These are phyloP conservation scores for Ustilago lituana DNA, from an alignment of 1,284 basidiomycete species.

Conservation along the genomic window DNA sequence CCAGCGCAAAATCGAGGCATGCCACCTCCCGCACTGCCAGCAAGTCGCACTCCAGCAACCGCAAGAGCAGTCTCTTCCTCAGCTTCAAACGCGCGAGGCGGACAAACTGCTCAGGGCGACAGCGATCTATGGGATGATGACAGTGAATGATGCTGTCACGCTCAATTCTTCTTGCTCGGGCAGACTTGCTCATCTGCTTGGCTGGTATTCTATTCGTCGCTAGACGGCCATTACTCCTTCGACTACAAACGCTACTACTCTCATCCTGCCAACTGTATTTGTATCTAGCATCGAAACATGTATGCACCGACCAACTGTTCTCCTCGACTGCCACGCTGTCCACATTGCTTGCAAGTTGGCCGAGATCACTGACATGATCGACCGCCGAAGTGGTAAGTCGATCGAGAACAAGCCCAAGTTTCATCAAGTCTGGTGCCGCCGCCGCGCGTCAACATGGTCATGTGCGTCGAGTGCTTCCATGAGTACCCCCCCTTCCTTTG, in stretches of 20 bases:
- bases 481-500: slow-evolving; percentile 99
- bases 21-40: slow-evolving; percentile 38
- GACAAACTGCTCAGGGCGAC: slow-evolving; percentile 24
- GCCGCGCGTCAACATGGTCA: slow-evolving; percentile 98
- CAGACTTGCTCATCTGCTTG: too few species aligned
- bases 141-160: background rate
- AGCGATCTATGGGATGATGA: slow-evolving; percentile 38
- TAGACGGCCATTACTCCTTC: too few species aligned
- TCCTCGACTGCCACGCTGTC: slow-evolving; percentile 99
- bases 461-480: slow-evolving; percentile 97
- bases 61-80: background rate
- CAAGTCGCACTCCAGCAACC: slow-evolving; percentile 11
- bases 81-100: background rate
- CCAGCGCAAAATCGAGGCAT: slow-evolving; percentile 22
- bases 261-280: background rate
- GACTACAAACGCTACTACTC: background rate
- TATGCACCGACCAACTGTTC: too few species aligned
- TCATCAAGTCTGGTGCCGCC: slow-evolving; percentile 74
- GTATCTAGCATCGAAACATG: background rate
- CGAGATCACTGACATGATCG: slow-evolving; percentile 98
- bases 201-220: background rate
- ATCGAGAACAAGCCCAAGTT: slow-evolving; percentile 90
- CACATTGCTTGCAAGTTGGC: slow-evolving; percentile 99
- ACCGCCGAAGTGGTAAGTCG: slow-evolving; percentile 89
- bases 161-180: background rate